Base-by-base conservation (phyloP, 371 early-diverging fungal genomes). In the Encephalitozoon romaleae region DNA sequence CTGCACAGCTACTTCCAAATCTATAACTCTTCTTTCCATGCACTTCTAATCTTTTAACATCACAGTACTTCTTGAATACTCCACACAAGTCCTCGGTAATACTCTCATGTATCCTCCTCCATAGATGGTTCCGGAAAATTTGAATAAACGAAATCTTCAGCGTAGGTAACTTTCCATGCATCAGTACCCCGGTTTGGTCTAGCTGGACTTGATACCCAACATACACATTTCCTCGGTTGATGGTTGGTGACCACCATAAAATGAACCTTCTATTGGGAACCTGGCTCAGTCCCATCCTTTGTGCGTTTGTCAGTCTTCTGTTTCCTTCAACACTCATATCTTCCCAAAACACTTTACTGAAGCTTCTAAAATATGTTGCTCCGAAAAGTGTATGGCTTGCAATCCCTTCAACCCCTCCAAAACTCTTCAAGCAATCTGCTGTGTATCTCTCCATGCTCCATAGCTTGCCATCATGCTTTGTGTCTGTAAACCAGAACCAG, bases 181-280 rank as follows among this genome's bases (percentile, higher is more conserved):
- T 94, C 83, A 92, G 92, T 64, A 99, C 96, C 84, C 95, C 95
- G 2, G 99, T 98, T 81, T 93, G 86, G 88, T 97, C 97, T 69
- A 99, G 88, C 84, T 94, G 94, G 63, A 93, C 94, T 85, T 94
- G 93, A 93, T 96, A 96, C 86, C 98, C 98, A 70, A 99, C 93
- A 84, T 96, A 95, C 25, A 98, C 95, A 82, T 95, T 93, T 69
- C 92, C 89, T 65, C 93, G 89, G 82, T 98, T 99, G 81, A 99
- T 94, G 1, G 96, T 95, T 9, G 96, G 96, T 34, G 93, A 93
- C 98, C 98, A 99, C 98, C 98, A 99, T 41, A 98, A 88, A 2
- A 94, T 95, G 87, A 97, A 98, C 70, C 96, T 93, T 88, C 95
- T 93, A 86, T 99, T 99, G 42, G 99, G 97, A 86, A 98, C 94